phyloP scores from a whole-genome alignment of 352 stramenopile genomes.

The Pythium myriotylum region DNA sequence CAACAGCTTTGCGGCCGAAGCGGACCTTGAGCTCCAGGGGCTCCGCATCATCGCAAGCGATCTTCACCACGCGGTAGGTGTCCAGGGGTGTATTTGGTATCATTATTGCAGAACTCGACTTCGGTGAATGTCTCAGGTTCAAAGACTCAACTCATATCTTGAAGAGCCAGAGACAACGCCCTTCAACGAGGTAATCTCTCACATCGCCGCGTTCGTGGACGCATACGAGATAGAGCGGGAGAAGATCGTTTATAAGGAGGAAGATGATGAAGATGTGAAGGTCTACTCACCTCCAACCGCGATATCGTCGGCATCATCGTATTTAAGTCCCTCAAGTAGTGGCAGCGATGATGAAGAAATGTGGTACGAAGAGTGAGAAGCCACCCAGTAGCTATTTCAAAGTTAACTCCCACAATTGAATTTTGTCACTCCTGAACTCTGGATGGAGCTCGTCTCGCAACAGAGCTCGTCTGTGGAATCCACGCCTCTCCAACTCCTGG shows the following conservation, averaged over 20 bases:
- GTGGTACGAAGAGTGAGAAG: not conserved
- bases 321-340: not conserved
- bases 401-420: conserved; percentile 51
- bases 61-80: not conserved
- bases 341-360: not conserved
- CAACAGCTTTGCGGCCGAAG: conserved; percentile 8
- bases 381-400: conserved; percentile 1
- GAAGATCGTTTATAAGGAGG: not conserved
- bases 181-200: conserved; percentile 4
- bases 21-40: conserved; percentile 2
- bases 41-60: not conserved
- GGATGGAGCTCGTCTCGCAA: conserved; percentile 38
- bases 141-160: conserved; percentile 2
- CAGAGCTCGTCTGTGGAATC: conserved; percentile 34
- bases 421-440: conserved; percentile 43
- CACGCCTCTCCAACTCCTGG: conserved; percentile 40
- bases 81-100: not conserved
- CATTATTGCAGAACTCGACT: not conserved
- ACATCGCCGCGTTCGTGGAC: conserved; percentile 11
- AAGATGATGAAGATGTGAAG: not conserved
- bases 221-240: conserved; percentile 1
- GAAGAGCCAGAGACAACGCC: conserved; percentile 1
- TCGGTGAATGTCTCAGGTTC: not conserved
- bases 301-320: not conserved
- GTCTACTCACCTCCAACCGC: conserved; percentile 1